Evolutionary conservation across 2,329 filamentous ascomycete species (phyloP).

Genomic region (Aureobasidium sp.): DNA sequence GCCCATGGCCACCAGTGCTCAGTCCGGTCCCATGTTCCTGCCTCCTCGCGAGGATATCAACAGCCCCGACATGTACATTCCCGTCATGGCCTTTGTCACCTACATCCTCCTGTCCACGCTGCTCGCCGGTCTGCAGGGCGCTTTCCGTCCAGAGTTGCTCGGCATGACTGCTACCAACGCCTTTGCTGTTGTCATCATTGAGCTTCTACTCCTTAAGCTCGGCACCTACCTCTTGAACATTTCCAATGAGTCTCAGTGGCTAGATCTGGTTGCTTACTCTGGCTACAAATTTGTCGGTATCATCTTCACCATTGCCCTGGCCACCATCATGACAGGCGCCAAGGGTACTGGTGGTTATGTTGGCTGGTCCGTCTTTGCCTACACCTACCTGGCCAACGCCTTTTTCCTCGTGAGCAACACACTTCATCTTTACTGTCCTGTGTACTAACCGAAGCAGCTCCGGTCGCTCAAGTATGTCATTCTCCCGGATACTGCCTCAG

Average conservation of each 20-base stretch:
- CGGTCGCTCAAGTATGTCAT: conserved; percentile 93
- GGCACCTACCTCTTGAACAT: conserved; percentile 92
- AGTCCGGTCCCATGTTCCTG: conserved; percentile 57
- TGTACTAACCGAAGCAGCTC: conserved; percentile 47
- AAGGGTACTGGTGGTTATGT: conserved; percentile 79
- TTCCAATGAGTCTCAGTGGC: conserved; percentile 83
- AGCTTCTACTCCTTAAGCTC: conserved; percentile 83
- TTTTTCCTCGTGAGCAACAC: conserved; percentile 72
- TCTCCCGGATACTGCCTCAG: conserved; percentile 60
- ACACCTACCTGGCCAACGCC: conserved; percentile 88
- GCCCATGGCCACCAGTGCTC: conserved; percentile 47
- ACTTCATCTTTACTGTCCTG: not conserved
- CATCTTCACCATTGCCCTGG: conserved; percentile 74
- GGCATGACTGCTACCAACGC: conserved; percentile 82
- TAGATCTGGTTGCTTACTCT: conserved; percentile 90
- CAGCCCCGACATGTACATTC: conserved; percentile 99
- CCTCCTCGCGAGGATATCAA: conserved; percentile 93
- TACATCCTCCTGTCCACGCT: conserved; percentile 92
- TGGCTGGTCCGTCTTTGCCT: conserved; percentile 80
- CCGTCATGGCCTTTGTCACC: conserved; percentile 93
- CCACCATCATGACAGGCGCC: conserved; percentile 68
- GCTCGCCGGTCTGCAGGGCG: conserved; percentile 77
- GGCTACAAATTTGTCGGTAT: conserved; percentile 99
- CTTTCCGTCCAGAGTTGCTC: conserved; percentile 89
- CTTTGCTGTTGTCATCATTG: conserved; percentile 71